Conservation (phyloP, 2,329 filamentous ascomycete species). For the Penicillium sp. region DNA sequence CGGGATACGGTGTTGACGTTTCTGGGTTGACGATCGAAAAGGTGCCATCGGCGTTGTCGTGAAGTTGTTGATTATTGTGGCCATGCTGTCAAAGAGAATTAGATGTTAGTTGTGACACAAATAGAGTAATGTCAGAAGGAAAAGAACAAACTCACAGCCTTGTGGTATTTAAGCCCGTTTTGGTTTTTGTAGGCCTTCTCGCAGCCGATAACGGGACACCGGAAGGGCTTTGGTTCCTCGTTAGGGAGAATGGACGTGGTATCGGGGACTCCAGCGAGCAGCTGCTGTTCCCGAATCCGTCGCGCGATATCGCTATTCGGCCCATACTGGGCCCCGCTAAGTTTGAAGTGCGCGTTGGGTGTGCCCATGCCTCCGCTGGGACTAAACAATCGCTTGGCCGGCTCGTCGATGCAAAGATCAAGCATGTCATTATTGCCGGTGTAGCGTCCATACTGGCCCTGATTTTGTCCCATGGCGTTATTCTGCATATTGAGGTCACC, state of each 20-base stretch:
- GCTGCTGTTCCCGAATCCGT: slow-evolving; percentile 60
- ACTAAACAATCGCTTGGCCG: slow-evolving; percentile 88
- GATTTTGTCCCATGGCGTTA: slow-evolving; percentile 40
- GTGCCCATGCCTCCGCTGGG: slow-evolving; percentile 67
- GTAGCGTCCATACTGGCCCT: slow-evolving; percentile 41
- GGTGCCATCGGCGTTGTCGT: slow-evolving; percentile 93
- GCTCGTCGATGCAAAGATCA: slow-evolving; percentile 76
- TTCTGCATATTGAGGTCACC: slow-evolving; percentile 58
- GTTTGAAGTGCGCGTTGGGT: slow-evolving; percentile 67
- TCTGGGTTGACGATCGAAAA: slow-evolving; percentile 98
- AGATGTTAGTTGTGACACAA: slow-evolving; percentile 8
- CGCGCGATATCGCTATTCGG: slow-evolving; percentile 71
- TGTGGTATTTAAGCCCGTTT: slow-evolving; percentile 91
- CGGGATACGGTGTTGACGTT: slow-evolving; percentile 88
- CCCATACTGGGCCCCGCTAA: slow-evolving; percentile 70
- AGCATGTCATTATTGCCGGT: slow-evolving; percentile 50
- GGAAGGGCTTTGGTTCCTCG: slow-evolving; percentile 96
- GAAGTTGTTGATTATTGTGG: slow-evolving; percentile 92
- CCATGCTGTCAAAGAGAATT: slow-evolving; percentile 58
- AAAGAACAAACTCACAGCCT: slow-evolving; percentile 50
- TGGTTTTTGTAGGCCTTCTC: slow-evolving; percentile 99
- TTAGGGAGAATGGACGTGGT: slow-evolving; percentile 51
- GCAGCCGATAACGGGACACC: slow-evolving; percentile 95
- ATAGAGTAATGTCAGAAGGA: slow-evolving; percentile 24
- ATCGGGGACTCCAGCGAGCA: slow-evolving; percentile 54